Evolutionary conservation across 2,329 filamentous ascomycete genomes (phyloP).

Genomic region (Westerdykella aurantiaca): DNA sequence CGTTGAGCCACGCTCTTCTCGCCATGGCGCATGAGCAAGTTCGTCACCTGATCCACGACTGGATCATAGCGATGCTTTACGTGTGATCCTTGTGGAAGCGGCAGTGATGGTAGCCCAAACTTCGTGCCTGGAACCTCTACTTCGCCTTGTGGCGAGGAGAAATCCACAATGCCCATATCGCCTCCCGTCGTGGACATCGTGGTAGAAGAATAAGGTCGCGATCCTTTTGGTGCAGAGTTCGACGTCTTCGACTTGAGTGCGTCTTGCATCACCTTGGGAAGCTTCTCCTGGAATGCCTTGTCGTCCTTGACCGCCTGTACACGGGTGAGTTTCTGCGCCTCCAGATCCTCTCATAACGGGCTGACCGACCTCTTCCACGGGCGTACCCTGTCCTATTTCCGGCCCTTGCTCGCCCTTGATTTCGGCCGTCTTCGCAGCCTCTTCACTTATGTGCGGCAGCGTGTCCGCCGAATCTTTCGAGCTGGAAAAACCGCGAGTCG

Average conservation of each 20-base stretch:
- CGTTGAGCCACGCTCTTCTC: conserved; percentile 86
- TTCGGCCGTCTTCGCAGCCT: conserved; percentile 56
- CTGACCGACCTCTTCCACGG: conserved; percentile 56
- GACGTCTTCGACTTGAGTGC: conserved; percentile 47
- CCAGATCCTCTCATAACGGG: neutral
- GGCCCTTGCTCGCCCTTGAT: conserved; percentile 54
- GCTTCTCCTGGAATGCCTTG: conserved; percentile 55
- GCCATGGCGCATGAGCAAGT: conserved; percentile 84
- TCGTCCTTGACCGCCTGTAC: conserved; percentile 58
- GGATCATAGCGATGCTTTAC: conserved; percentile 81
- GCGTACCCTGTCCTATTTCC: conserved; percentile 60
- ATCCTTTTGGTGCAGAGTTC: conserved; percentile 36
- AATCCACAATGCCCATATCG: conserved; percentile 29
- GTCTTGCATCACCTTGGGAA: conserved; percentile 62
- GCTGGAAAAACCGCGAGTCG: conserved; percentile 29
- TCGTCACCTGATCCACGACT: conserved; percentile 79
- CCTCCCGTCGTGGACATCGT: conserved; percentile 19
- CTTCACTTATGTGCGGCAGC: conserved; percentile 58
- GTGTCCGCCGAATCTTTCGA: conserved; percentile 31
- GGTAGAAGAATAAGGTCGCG: conserved; percentile 54
- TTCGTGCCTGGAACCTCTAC: conserved; percentile 56
- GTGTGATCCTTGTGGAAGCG: conserved; percentile 58
- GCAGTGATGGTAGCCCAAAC: conserved; percentile 65
- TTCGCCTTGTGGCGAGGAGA: conserved; percentile 14
- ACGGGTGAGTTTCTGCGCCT: conserved; percentile 8